Conservation (phyloP, 2,329 filamentous ascomycete species). For the Penicillium sp. region DNA sequence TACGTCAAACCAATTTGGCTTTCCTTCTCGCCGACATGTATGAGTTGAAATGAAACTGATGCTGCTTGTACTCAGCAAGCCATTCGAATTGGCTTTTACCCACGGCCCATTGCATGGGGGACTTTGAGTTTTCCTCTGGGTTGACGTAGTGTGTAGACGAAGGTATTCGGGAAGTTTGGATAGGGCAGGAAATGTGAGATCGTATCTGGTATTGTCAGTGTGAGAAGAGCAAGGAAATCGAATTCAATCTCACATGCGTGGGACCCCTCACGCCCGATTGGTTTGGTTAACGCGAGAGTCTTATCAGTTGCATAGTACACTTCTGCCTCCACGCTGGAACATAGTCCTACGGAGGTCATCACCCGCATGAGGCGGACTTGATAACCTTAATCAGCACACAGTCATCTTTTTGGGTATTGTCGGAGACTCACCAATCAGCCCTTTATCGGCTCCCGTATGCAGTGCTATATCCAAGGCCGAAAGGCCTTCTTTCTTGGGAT, state of each 20-base stretch:
- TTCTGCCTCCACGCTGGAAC: conserved; percentile 19
- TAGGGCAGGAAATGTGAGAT: conserved; percentile 33
- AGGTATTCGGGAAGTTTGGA: conserved; percentile 34
- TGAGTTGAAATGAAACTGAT: conserved; percentile 33
- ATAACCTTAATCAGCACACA: not conserved
- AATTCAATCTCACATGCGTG: conserved; percentile 28
- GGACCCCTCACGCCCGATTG: conserved; percentile 32
- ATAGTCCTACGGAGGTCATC: conserved; percentile 30
- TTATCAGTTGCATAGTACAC: conserved; percentile 29
- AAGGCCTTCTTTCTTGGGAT: conserved; percentile 15
- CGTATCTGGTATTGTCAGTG: conserved; percentile 13
- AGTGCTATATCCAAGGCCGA: conserved; percentile 29
- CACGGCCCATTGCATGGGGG: conserved; percentile 34
- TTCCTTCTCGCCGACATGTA: conserved; percentile 36
- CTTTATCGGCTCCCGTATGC: conserved; percentile 29
- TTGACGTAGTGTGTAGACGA: conserved; percentile 25
- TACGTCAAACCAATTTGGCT: conserved; percentile 33
- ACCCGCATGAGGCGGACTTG: conserved; percentile 34
- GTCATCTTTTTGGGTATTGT: not conserved
- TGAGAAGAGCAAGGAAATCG: not conserved
- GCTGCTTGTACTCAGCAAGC: conserved; percentile 26
- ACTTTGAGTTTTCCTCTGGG: conserved; percentile 29
- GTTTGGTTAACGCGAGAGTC: conserved; percentile 25
- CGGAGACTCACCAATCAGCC: conserved; percentile 29
- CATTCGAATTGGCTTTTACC: conserved; percentile 37